A percentile compares a stretch with the other conserved stretches of the same genome.
Evolutionary conservation across 306 rosid species (phyloP).

Genomic region (Quercus ilex): DNA sequence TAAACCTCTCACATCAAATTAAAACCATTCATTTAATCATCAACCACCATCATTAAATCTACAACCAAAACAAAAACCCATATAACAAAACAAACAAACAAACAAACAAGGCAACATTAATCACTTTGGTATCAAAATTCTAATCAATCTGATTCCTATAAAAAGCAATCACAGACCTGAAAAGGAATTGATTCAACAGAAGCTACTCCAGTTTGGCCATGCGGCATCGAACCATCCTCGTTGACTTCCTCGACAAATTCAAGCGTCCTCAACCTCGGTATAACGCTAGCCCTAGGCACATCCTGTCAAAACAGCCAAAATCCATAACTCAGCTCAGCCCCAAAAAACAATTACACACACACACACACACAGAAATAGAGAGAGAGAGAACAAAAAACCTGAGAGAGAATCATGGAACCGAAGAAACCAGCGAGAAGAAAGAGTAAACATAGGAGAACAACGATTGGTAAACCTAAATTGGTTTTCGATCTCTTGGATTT

Average conservation of each 20-base stretch:
- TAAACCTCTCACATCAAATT: background rate
- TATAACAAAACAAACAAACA: background rate
- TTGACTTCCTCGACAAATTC: conserved; percentile 3
- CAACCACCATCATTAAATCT: background rate
- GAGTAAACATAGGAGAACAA: conserved; percentile 18
- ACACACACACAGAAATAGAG: background rate
- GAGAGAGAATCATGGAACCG: conserved; percentile 18
- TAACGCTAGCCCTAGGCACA: background rate
- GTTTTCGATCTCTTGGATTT: conserved; percentile 15
- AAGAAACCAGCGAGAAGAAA: conserved; percentile 14
- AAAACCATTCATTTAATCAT: background rate
- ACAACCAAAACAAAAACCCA: background rate
- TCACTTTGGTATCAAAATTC: too few species aligned
- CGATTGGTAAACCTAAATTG: conserved; percentile 6
- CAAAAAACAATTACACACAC: background rate
- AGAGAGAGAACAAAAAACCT: background rate
- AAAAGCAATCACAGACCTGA: conserved; percentile 17
- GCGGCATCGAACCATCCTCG: background rate
- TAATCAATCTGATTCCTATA: background rate
- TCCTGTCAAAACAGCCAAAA: background rate
- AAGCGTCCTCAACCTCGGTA: conserved; percentile 4
- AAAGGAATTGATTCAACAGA: conserved; percentile 27
- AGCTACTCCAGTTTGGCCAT: conserved; percentile 29
- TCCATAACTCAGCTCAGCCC: background rate
- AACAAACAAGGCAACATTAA: background rate